Evolutionary conservation across 768 basidiomycete species (phyloP).

Genomic region (Termitomyces sp.): DNA sequence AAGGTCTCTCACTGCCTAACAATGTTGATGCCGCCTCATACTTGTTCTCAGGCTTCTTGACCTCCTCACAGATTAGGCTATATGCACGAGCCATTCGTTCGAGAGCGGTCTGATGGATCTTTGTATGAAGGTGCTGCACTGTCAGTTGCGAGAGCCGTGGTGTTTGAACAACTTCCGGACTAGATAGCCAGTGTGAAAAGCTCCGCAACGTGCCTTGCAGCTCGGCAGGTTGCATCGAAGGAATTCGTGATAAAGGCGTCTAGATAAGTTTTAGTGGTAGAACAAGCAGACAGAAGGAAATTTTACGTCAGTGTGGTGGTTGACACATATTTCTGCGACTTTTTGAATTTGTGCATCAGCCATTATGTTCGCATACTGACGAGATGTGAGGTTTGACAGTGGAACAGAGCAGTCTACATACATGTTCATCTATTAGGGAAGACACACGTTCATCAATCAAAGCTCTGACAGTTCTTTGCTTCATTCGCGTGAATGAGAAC

Average conservation of each 20-base stretch:
- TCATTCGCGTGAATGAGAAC: constrained; percentile 61
- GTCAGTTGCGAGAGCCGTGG: constrained; percentile 73
- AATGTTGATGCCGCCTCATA: constrained; percentile 92
- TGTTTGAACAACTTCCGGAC: constrained; percentile 73
- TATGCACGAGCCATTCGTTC: constrained; percentile 66
- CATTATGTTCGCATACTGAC: constrained; percentile 45
- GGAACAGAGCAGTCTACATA: constrained; percentile 29
- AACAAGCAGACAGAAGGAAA: neutral
- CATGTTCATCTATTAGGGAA: constrained; percentile 77
- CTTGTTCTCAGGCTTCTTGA: constrained; percentile 66
- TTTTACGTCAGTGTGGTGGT: constrained; percentile 34
- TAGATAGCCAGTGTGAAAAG: constrained; percentile 85
- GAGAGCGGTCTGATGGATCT: constrained; percentile 76
- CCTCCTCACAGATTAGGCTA: constrained; percentile 65
- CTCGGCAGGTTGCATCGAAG: constrained; percentile 55
- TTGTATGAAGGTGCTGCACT: constrained; percentile 54
- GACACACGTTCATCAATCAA: constrained; percentile 59
- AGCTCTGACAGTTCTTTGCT: constrained; percentile 50
- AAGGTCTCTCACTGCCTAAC: constrained; percentile 77
- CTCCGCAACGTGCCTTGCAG: constrained; percentile 56
- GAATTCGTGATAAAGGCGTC: constrained; percentile 73
- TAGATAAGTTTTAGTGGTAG: constrained; percentile 10
- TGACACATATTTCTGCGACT: constrained; percentile 36
- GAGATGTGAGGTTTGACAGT: constrained; percentile 1
- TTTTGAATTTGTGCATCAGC: constrained; percentile 48